Evolutionary conservation across 2,329 filamentous ascomycete species (phyloP), one percentile per base, ranked within the genome.

Genomic region (Aspergillus piperis): DNA sequence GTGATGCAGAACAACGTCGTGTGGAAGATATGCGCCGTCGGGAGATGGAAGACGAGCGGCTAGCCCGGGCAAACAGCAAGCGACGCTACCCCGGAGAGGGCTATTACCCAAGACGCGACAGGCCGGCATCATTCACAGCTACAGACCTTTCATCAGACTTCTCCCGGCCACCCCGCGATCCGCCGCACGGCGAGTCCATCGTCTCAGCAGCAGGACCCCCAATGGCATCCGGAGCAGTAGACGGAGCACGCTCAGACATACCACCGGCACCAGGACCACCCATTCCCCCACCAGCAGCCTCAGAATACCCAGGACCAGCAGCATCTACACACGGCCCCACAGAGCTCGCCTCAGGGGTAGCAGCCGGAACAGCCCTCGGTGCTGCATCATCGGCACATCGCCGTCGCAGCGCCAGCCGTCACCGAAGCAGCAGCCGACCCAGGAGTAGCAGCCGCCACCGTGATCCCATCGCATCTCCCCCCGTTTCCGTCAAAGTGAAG

Each of bases 51-150:
- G 77, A 85, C 51, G 84, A 86, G 67, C 77, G 79, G 23, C 66
- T 84, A 27, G 79, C 80, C 51, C 79, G 84, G 66, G 77, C 77
- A 57, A 81, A 83, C 61, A 85, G 84, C 38, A 83, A 83, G 32
- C 81, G 83, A n/a, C 85, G 87, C 66, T 91, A 86, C 62, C 91
- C 89, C 2, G 89, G 86, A 27, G 90, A 92, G 71, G 88, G 88
- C 2, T 70, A 68, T 52, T 72, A 72, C 50, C 74, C 73, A 27
- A 71, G 70, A 62, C 61, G 70, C 59, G 66, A 73, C 64, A 61
- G 69, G 41, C 66, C 73, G 3, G 71, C 68, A 44, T 73, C 74
- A 13, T 73, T 71, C 55, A 70, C 72, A 21, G 74, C 73, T 32
- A 78, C 71, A 21, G 75, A 78, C 36, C 67, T 75, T n/a, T 73